Conservation (phyloP, 2,329 filamentous ascomycete species). For the Diaporthe australafricana region DNA sequence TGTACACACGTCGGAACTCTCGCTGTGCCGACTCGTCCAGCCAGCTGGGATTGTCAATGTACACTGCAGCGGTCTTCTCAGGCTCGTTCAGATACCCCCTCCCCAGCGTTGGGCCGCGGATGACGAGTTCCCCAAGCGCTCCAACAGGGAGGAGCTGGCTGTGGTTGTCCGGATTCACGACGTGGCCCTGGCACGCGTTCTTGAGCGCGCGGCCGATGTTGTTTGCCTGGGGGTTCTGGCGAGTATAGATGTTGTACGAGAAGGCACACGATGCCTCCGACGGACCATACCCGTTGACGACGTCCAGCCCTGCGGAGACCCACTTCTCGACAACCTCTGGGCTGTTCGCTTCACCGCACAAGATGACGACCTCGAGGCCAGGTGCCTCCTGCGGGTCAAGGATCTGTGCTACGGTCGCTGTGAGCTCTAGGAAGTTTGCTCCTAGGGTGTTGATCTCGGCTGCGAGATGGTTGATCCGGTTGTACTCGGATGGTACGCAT, state of each 20-base stretch:
- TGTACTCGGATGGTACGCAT: slow-evolving; percentile 52
- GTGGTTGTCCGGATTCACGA: background rate
- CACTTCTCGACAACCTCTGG: slow-evolving; percentile 39
- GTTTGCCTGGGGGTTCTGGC: background rate
- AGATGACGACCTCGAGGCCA: background rate
- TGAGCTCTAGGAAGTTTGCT: slow-evolving; percentile 35
- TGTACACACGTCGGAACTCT: slow-evolving; percentile 43
- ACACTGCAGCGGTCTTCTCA: background rate
- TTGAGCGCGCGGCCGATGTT: background rate
- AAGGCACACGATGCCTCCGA: background rate
- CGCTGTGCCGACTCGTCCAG: background rate
- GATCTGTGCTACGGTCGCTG: slow-evolving; percentile 26
- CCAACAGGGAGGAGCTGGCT: background rate
- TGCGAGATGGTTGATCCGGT: slow-evolving; percentile 50
- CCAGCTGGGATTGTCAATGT: background rate
- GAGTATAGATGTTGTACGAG: background rate
- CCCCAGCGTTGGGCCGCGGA: background rate
- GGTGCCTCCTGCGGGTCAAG: slow-evolving; percentile 32
- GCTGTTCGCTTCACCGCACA: background rate
- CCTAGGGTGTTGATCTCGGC: slow-evolving; percentile 37
- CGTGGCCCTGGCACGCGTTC: slow-evolving; percentile 48
- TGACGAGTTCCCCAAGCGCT: background rate
- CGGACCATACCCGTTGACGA: slow-evolving; percentile 45
- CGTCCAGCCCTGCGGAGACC: slow-evolving; percentile 61
- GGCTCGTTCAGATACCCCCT: background rate